A percentile compares a stretch with the other conserved stretches of the same genome.
These are phyloP conservation scores for Neonectria ditissima DNA, from an alignment of 2,329 filamentous ascomycete species.

Conservation along the genomic window DNA sequence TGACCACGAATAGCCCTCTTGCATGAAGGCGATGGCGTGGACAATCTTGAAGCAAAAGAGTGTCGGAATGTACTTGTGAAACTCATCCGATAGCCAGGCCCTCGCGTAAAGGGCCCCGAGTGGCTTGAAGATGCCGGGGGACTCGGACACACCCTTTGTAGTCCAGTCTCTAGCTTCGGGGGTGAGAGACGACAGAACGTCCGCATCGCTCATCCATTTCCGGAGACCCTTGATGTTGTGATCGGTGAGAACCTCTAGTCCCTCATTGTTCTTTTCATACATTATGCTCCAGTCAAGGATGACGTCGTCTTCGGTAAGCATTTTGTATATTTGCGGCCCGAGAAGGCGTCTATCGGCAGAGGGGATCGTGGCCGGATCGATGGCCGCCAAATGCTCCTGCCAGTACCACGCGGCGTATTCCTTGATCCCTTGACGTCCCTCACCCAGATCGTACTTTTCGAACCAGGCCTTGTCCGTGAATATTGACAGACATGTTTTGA, in stretches of 20 bases:
- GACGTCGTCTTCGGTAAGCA: constrained; percentile 53
- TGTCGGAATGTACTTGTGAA: constrained; percentile 53
- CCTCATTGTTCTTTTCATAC: constrained; percentile 56
- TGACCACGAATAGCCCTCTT: constrained; percentile 53
- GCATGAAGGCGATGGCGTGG: constrained; percentile 55
- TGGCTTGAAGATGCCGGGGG: constrained; percentile 50
- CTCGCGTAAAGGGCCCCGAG: constrained; percentile 55
- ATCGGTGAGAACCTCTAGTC: constrained; percentile 56
- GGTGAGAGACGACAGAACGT: constrained; percentile 47
- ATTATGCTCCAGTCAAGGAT: constrained; percentile 56
- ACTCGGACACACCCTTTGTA: constrained; percentile 38
- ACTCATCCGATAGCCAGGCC: constrained; percentile 53
- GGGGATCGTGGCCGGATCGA: constrained; percentile 47
- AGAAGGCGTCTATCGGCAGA: constrained; percentile 49
- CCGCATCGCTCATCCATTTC: constrained; percentile 51
- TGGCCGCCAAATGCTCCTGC: constrained; percentile 55
- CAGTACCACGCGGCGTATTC: constrained; percentile 60
- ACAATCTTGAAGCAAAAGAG: constrained; percentile 58
- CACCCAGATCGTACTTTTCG: constrained; percentile 41
- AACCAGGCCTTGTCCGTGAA: constrained; percentile 52
- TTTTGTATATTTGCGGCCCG: constrained; percentile 49
- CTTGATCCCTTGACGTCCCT: constrained; percentile 47
- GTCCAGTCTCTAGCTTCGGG: constrained; percentile 50
- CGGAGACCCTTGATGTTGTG: constrained; percentile 52
- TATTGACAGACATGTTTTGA: constrained; percentile 54